Conservation (phyloP, 1,139 yeast genomes). For the Sugiyamaella sp. region DNA sequence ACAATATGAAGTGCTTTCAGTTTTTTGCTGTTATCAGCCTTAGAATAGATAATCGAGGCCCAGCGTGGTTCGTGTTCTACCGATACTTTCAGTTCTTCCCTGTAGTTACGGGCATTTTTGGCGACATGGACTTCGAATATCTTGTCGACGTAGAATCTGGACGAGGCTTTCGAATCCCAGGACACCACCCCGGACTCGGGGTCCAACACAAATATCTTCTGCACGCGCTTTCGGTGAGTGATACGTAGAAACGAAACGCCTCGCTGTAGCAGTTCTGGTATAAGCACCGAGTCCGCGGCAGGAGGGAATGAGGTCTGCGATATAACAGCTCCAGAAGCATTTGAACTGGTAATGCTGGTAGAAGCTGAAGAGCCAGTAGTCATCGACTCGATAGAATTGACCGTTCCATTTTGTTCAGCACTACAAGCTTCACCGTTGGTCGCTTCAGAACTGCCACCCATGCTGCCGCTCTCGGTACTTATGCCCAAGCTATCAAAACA, state of each 20-base stretch:
- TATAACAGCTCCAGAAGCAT: not conserved
- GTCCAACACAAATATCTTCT: slow-evolving; percentile 52
- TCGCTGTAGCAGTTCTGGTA: slow-evolving; percentile 40
- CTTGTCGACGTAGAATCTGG: slow-evolving; percentile 65
- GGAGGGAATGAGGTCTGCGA: not conserved
- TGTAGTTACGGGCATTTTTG: slow-evolving; percentile 73
- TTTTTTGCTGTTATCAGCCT: slow-evolving; percentile 47
- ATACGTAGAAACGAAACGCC: slow-evolving; percentile 58
- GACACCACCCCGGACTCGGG: slow-evolving; percentile 49
- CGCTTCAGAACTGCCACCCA: not conserved
- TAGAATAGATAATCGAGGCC: slow-evolving; percentile 74
- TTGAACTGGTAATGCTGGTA: not conserved
- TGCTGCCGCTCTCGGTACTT: no score
- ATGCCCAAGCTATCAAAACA: not conserved
- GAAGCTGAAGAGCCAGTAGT: not conserved
- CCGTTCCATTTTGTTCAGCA: not conserved
- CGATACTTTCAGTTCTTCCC: slow-evolving; percentile 80
- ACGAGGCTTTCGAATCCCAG: slow-evolving; percentile 56
- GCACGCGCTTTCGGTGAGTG: slow-evolving; percentile 68
- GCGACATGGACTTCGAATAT: slow-evolving; percentile 70
- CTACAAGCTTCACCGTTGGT: not conserved
- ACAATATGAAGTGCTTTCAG: slow-evolving; percentile 73
- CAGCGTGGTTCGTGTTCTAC: slow-evolving; percentile 67
- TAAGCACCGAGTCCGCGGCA: slow-evolving; percentile 4
- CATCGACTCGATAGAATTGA: no score